phyloP scores from a whole-genome alignment of 2,329 filamentous ascomycete genomes.

The Colletotrichum tofieldiae region DNA sequence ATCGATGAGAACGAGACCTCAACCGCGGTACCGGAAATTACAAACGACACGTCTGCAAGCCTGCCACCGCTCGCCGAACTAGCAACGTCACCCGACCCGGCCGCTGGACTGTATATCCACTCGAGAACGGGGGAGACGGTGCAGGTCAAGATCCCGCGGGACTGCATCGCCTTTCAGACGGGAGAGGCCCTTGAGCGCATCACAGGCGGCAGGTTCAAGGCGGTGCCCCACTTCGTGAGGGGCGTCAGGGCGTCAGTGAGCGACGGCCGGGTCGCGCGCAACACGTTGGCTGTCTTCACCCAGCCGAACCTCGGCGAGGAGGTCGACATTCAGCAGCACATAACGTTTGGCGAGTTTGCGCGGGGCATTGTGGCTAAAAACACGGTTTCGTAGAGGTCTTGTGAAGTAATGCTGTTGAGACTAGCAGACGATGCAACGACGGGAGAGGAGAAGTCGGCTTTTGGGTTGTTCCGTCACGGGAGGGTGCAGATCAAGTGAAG shows the following conservation, averaged over 20 bases:
- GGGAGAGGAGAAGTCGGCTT: not conserved
- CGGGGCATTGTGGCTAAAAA: slow-evolving; percentile 73
- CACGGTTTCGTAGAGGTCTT: slow-evolving; percentile 59
- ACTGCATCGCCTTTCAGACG: slow-evolving; percentile 96
- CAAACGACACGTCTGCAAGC: slow-evolving; percentile 47
- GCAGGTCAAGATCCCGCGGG: slow-evolving; percentile 92
- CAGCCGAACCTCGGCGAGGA: slow-evolving; percentile 92
- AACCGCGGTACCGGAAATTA: slow-evolving; percentile 53
- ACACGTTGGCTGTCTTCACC: slow-evolving; percentile 96
- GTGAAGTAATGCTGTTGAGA: not conserved
- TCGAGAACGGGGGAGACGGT: slow-evolving; percentile 85
- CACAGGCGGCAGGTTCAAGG: slow-evolving; percentile 91
- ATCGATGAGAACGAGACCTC: slow-evolving; percentile 78
- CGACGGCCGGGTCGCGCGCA: slow-evolving; percentile 75
- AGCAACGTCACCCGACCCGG: slow-evolving; percentile 82
- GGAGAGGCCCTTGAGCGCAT: slow-evolving; percentile 93
- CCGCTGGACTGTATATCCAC: slow-evolving; percentile 93
- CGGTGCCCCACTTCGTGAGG: slow-evolving; percentile 95
- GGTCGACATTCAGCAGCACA: slow-evolving; percentile 77
- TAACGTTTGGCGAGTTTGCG: slow-evolving; percentile 85
- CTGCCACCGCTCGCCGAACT: slow-evolving; percentile 78
- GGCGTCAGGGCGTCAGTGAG: slow-evolving; percentile 75
- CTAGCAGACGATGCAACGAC: not conserved
- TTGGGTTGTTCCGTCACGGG: not conserved
- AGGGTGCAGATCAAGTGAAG: not conserved